These are phyloP conservation scores for Stephanodiscus triporus DNA, from an alignment of 108 stramenopile species.

Conservation along the genomic window DNA sequence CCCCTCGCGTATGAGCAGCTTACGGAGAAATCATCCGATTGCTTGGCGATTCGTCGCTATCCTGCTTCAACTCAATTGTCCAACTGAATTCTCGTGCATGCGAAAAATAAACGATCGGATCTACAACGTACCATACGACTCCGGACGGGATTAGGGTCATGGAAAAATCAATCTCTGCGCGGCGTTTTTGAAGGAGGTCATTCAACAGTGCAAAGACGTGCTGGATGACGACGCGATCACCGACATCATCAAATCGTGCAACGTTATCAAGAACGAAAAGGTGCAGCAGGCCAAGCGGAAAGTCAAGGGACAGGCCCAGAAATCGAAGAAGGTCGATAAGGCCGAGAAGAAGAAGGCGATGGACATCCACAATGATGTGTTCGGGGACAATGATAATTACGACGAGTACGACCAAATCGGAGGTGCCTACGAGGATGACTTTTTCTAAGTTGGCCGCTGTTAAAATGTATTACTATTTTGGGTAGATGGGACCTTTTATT, in stretches of 20 bases:
- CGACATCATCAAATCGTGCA: conserved; percentile 88
- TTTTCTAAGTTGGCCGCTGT: conserved; percentile 66
- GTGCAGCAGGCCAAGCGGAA: conserved; percentile 84
- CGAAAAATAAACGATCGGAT: conserved; percentile 10
- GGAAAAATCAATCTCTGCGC: conserved; percentile 81
- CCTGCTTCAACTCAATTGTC: background rate
- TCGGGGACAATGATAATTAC: conserved; percentile 86
- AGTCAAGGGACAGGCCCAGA: conserved; percentile 89
- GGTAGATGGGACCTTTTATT: too few species aligned
- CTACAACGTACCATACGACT: too few species aligned
- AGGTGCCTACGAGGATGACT: conserved; percentile 84
- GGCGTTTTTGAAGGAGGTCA: conserved; percentile 81
- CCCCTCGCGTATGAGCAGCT: background rate
- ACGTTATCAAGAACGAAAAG: conserved; percentile 93
- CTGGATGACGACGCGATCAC: conserved; percentile 85
- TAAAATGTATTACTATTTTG: too few species aligned
- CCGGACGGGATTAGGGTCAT: conserved; percentile 50
- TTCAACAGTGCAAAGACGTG: conserved; percentile 82
- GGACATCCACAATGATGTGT: conserved; percentile 75
- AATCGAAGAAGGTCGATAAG: conserved; percentile 88
- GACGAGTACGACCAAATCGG: conserved; percentile 88
- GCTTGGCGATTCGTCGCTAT: background rate
- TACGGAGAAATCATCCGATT: background rate
- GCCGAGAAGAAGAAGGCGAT: conserved; percentile 77
- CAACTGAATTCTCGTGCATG: too few species aligned